A percentile compares a stretch with the other conserved stretches of the same genome.
These are phyloP conservation scores for Thinopyrum elongatum DNA, from an alignment of 176 grass and related monocot genomes.

Conservation along the genomic window DNA sequence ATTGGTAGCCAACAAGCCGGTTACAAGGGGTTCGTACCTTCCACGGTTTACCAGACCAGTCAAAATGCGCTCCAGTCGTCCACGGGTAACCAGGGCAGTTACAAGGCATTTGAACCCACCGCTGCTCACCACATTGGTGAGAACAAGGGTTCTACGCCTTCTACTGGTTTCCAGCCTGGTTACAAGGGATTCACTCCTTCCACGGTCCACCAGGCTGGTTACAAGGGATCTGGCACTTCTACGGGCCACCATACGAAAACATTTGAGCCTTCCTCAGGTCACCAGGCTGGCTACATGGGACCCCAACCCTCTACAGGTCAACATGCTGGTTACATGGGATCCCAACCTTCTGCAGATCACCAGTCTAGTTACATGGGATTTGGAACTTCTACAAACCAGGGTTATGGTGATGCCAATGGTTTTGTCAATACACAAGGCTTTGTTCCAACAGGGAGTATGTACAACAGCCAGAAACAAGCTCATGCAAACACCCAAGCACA, in stretches of 20 bases:
- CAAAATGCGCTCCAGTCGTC: constrained; percentile 40
- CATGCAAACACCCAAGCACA: constrained; percentile 36
- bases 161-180: constrained; percentile 22
- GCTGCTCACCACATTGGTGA: constrained; percentile 19
- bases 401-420: constrained; percentile 46
- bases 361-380: constrained; percentile 32
- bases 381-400: constrained; percentile 38
- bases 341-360: constrained; percentile 27
- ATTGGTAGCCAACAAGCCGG: constrained; percentile 27
- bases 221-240: constrained; percentile 23
- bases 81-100: constrained; percentile 23
- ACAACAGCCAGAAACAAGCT: constrained; percentile 32
- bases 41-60: constrained; percentile 24
- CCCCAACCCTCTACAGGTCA: constrained; percentile 33
- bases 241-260: constrained; percentile 1
- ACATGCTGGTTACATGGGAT: constrained; percentile 26
- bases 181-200: constrained; percentile 27
- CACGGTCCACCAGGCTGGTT: constrained; percentile 13
- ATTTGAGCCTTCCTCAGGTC: constrained; percentile 31
- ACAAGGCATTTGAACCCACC: constrained; percentile 20
- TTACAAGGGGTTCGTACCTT: constrained; percentile 40
- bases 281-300: constrained; percentile 25
- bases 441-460: constrained; percentile 43
- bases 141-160: constrained; percentile 33
- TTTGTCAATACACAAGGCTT: constrained; percentile 33